phyloP scores from a whole-genome alignment of 441 rosid species.

The Erodium chrysanthum region DNA sequence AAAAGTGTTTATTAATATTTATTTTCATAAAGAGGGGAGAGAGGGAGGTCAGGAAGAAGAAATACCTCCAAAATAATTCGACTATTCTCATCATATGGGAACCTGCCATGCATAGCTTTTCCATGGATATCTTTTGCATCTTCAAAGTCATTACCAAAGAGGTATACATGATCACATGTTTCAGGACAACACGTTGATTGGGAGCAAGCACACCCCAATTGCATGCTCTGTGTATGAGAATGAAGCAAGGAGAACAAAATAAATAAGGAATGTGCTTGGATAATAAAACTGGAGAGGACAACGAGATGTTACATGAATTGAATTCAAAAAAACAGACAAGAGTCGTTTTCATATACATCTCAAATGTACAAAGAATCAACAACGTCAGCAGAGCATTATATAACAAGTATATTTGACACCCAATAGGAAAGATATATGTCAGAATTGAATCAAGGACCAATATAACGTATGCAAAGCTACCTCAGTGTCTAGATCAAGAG shows the following conservation, averaged over 20 bases:
- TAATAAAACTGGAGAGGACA: not conserved
- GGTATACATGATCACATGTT: conserved; percentile 86
- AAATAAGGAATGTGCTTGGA: not conserved
- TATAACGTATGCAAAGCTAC: conserved; percentile 30
- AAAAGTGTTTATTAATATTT: no score
- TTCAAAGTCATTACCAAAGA: conserved; percentile 78
- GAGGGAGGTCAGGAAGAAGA: not conserved
- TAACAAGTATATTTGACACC: not conserved
- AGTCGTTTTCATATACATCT: not conserved
- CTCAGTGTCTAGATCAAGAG: conserved; percentile 43
- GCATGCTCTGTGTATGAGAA: conserved; percentile 44
- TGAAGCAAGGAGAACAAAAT: not conserved
- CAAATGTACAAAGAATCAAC: not conserved
- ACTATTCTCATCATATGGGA: conserved; percentile 76
- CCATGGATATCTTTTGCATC: conserved; percentile 84
- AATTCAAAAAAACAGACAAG: not conserved
- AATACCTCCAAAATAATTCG: conserved; percentile 79
- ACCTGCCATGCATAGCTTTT: conserved; percentile 60
- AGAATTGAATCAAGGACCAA: conserved; percentile 2
- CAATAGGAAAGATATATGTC: not conserved
- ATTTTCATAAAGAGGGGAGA: not conserved
- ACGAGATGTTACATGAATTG: not conserved
- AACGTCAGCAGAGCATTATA: not conserved
- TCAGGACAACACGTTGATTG: conserved; percentile 51
- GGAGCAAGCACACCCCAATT: conserved; percentile 65